Evolutionary conservation across 805 yeast species (phyloP), one percentile per base, ranked within the genome.

Genomic region (Metschnikowia continentalis): DNA sequence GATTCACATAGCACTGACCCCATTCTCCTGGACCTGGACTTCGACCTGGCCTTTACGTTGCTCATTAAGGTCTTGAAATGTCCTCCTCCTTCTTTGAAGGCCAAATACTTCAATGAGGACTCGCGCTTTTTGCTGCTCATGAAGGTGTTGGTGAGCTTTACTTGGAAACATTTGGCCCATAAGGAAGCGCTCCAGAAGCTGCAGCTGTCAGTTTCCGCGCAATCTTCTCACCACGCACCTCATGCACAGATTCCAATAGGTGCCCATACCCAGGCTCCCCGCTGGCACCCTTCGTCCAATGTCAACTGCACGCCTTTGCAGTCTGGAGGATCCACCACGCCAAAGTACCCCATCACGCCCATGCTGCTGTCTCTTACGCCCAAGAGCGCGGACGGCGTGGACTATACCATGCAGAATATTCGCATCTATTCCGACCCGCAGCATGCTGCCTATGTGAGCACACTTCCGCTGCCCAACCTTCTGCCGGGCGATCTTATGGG

Each of bases 81-180:
- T 53, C 77, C 77, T 6, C 82, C 82, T 33, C 72, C 75, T 35
- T 70, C 78, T 15, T 63, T 77, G 53, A 75, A 74, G 59, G 59
- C 69, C 47, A 78, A 75, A 61, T 78, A 75, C 61, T 74, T 73
- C 59, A 64, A 66, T 54, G 70, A 71, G 36, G 61, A 59, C 41
- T 64, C 67, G 42, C 71, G 70, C 52, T 65, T 66, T 57, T 62
- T 68, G 46, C 61, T 62, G 46, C 64, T 70, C 53, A 73, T 73
- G 78, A 66, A 62, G 51, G 55, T 63, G 32, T 57, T 73, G 55
- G 65, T 71, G 38, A 61, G 61, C 32, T 67, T 64, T 50, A 67
- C 72, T 41, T 66, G 67, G 51, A 57, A 60, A 32, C 63, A 61
- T 37, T 61, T 66, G 55, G 56, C 54, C 7, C 56, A 50, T 10